Base-by-base conservation (phyloP, 495 filamentous ascomycete species). In the Chaetomium tenue region DNA sequence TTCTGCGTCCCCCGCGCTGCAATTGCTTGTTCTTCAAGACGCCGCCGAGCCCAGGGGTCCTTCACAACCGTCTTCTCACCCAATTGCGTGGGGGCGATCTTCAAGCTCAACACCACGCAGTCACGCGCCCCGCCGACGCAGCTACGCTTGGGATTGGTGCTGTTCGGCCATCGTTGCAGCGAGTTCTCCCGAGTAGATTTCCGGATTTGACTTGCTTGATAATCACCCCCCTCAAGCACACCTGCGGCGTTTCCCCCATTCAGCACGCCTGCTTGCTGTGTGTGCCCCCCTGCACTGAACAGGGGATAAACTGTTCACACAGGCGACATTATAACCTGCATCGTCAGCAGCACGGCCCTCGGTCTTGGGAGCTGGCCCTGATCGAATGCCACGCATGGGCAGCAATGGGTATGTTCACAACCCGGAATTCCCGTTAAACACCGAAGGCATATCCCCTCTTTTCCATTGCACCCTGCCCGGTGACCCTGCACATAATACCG, bases 1-100 rank as follows among this genome's bases (percentile, higher is more conserved):
- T 60, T 60, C 47, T 25, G 42, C n/a, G 37, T 58, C 57, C 61
- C 61, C 63, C 52, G 54, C 30, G 40, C 30, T 63, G 51, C 63
- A 60, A 55, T 40, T 52, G 52, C 52, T 59, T 64, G 56, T 64
- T 57, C 58, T 20, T 58, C 37, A 23, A 40, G 42, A 55, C 51
- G 30, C 15, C 48, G 20, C 23, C 23, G n/a, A 58, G 30, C 20
- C 47, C 63, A 37, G 26, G 48, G 33, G 33, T 37, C 33, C 28
- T 52, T 22, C 44, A 40, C 57, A 44, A 48, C 51, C 20, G 33
- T 37, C 33, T 37, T 37, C 26, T 30, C 37, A 20, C 58, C 60
- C 65, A 63, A 66, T 66, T 67, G 56, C 57, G 42, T 60, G 30
- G 48, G 39, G 55, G 28, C 33, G 60, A 63, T 60, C 55, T 20